A percentile compares a stretch with the other conserved stretches of the same genome.
Conservation (phyloP, 768 basidiomycete species). For the Suillus subluteus region DNA sequence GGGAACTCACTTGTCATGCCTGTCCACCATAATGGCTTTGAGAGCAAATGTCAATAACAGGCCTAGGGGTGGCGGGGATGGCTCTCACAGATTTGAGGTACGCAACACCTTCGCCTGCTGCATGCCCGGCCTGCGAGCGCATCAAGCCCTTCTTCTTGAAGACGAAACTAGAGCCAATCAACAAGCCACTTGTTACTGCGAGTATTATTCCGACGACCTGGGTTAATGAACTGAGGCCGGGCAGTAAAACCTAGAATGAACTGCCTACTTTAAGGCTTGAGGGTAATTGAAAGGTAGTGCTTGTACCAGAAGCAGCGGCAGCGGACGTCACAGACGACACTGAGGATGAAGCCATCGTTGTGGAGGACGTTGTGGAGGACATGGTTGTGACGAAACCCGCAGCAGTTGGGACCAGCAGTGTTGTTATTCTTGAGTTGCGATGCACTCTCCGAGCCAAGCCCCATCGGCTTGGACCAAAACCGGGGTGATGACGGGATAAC, state of each 20-base stretch:
- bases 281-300: slow-evolving; percentile 37
- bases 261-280: slow-evolving; percentile 56
- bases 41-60: slow-evolving; percentile 11
- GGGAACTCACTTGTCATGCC: slow-evolving; percentile 80
- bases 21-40: slow-evolving; percentile 86
- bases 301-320: slow-evolving; percentile 41
- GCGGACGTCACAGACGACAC: slow-evolving; percentile 33
- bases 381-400: slow-evolving; percentile 20
- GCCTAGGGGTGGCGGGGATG: slow-evolving; percentile 6
- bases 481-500: slow-evolving; percentile 5
- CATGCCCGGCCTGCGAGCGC: slow-evolving; percentile 78
- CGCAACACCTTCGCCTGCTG: slow-evolving; percentile 83
- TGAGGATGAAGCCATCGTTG: slow-evolving; percentile 28
- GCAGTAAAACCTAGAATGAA: neutral
- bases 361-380: slow-evolving; percentile 39
- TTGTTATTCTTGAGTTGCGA: slow-evolving; percentile 18
- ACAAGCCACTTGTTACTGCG: slow-evolving; percentile 75
- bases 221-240: neutral
- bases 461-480: neutral
- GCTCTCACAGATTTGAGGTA: slow-evolving; percentile 89
- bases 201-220: slow-evolving; percentile 80
- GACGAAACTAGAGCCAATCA: slow-evolving; percentile 93
- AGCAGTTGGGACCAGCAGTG: slow-evolving; percentile 13
- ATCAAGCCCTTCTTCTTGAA: slow-evolving; percentile 97
- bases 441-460: slow-evolving; percentile 11